Evolutionary conservation across 805 yeast species (phyloP).

Genomic region (Metschnikowia shivogae): DNA sequence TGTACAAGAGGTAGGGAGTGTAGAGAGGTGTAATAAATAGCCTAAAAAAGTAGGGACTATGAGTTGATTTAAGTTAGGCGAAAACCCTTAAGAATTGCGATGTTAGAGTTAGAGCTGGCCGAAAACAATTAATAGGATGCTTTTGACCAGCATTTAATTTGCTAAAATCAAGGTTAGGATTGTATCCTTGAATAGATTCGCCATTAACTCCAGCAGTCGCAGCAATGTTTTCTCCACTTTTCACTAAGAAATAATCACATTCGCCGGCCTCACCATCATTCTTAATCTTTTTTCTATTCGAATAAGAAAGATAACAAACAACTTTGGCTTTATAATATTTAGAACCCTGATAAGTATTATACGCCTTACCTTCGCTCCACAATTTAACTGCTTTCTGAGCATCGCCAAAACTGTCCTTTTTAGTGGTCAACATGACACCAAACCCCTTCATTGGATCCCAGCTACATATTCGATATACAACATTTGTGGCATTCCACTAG

Average conservation of each 20-base stretch:
- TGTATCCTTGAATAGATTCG: neutral
- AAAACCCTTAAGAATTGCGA: no score
- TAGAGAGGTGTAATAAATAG: no score
- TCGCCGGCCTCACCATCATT: neutral
- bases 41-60: no score
- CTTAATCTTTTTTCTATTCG: neutral
- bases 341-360: neutral
- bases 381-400: neutral
- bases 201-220: neutral
- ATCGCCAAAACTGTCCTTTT: neutral
- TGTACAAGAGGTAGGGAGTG: no score
- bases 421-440: neutral
- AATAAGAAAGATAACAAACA: neutral
- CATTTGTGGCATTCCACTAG: neutral
- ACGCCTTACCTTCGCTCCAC: neutral
- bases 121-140: no score
- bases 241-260: neutral
- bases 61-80: no score
- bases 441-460: neutral
- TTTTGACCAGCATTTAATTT: neutral
- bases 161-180: neutral
- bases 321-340: neutral
- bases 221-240: conserved; percentile 1
- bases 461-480: neutral
- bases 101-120: no score